Evolutionary conservation across 108 stramenopile species (phyloP).

Genomic region (Aurantiochytrium sp.): DNA sequence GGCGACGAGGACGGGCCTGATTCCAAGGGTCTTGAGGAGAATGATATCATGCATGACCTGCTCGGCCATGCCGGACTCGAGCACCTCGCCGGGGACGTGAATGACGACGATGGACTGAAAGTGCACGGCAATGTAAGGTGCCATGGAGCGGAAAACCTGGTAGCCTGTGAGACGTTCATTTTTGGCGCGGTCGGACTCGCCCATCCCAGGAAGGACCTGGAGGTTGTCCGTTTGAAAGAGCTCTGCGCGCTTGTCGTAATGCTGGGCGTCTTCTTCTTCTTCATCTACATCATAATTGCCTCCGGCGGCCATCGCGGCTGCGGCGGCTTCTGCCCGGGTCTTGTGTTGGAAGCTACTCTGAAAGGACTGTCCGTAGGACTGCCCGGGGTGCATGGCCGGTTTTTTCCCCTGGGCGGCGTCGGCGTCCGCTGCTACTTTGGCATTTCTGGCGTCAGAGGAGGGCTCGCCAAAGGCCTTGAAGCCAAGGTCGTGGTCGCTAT

Average conservation of each 20-base stretch:
- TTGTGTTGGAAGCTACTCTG: background rate
- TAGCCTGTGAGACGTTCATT: background rate
- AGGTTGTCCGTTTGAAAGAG: conserved; percentile 4
- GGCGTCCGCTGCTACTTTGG: background rate
- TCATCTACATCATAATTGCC: background rate
- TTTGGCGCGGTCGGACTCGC: background rate
- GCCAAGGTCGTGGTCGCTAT: no score
- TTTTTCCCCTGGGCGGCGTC: background rate
- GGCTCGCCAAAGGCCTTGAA: no score
- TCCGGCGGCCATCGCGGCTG: background rate
- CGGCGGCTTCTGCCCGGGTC: background rate
- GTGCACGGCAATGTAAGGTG: conserved; percentile 11
- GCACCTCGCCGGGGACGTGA: conserved; percentile 11
- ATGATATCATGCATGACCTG: conserved; percentile 19
- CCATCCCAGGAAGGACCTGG: background rate
- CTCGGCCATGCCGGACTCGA: background rate
- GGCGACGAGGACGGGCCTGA: conserved; percentile 3
- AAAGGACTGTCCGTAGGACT: background rate
- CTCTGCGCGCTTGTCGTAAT: background rate
- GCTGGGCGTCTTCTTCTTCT: background rate
- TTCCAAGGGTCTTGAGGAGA: background rate
- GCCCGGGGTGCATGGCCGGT: background rate
- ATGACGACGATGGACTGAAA: background rate
- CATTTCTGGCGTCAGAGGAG: background rate
- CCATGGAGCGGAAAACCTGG: conserved; percentile 14